Evolutionary conservation across 345 rosid genomes (phyloP), one percentile per base, ranked within the genome.

Genomic region (Gossypium anomalum): DNA sequence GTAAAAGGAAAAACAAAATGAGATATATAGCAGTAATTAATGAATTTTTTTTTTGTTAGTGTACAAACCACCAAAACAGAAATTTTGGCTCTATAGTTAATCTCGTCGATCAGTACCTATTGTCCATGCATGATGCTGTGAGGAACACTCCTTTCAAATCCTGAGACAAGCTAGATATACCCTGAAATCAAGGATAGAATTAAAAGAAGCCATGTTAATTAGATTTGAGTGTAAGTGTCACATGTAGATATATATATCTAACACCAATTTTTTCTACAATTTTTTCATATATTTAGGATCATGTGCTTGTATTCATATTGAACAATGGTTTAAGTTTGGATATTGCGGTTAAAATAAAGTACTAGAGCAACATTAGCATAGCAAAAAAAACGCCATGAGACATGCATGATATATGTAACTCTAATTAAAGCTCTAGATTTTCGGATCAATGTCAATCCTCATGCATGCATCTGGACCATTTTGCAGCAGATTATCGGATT

Each of bases 41-140:
- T 45, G 19, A 60, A 60, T 11, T 27, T 25, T 11, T 23, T 7
- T 48, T 48, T 48, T 10, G 0, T 23, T 48, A 23, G 57, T 16
- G 17, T 45, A 9, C 9, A 51, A 38, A n/a, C 72, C 2, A 49
- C 43, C 57, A 51, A 69, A 44, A 51, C 45, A 49, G 57, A 48
- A 69, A 17, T 9, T 69, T 3, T 16, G 72, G 23, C 45, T 49
- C n/a, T 29, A 65, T 60, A 52, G 23, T 27, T 29, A 38, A 66
- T 55, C 49, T 72, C 2, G 12, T 52, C 15, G 73, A 45, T 58
- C 7, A 73, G 13, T 76, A 93, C 99, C 93, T 91, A 75, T 86
- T 87, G 79, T 91, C 96, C 94, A 87, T 95, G 93, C 98, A 93
- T 61, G 97, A 91, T 80, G 96, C 96, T 65, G 99, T 85, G 65